Evolutionary conservation across 1,284 basidiomycete genomes (phyloP), one percentile per base, ranked within the genome.

Genomic region (Leucoagaricus sp.): DNA sequence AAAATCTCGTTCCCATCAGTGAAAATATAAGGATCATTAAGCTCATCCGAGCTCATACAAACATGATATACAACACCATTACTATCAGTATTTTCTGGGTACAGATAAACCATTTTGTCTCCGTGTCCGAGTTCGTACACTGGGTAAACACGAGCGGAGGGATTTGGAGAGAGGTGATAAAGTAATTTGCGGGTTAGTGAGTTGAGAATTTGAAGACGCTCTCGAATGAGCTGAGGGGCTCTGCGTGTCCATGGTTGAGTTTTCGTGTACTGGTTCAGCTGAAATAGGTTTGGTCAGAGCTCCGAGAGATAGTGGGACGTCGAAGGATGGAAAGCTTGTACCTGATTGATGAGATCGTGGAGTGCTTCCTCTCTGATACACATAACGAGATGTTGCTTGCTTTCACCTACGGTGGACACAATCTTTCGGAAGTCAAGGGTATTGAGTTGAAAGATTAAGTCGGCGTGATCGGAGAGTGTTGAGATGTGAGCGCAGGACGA

Each of bases 21-120:
- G n/a, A 55, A 34, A n/a, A 25, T 25, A 31, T 55, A 55, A 3
- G 53, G 53, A 25, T 55, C 53, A 23, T 42, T 31, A 17, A 55
- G 17, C n/a, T 55, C 53, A 1, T 55, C 53, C 19, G 12, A 19
- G 23, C 4, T 49, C 26, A 21, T 33, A 33, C 53, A 49, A 9
- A 42, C 29, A 34, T 49, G 47, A 33, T 55, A 55, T 13, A 26
- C 41, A 13, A 54, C 34, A 3, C 12, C 17, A 38, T 38, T 46
- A 12, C 31, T 33, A 33, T 28, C 42, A 4, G 34, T 26, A 15
- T 26, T 28, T 17, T 55, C 53, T 12, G 53, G 53, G 28, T 49
- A 55, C 4, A 55, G 47, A 34, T 49, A 55, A 4, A 55, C 47
- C 9, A 41, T 38, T 36, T 48, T 49, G 3, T 48, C 53, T 15